Evolutionary conservation across 176 grass and related monocot genomes (phyloP), one percentile per base, ranked within the genome.

Genomic region (Phoenix roebelenii): DNA sequence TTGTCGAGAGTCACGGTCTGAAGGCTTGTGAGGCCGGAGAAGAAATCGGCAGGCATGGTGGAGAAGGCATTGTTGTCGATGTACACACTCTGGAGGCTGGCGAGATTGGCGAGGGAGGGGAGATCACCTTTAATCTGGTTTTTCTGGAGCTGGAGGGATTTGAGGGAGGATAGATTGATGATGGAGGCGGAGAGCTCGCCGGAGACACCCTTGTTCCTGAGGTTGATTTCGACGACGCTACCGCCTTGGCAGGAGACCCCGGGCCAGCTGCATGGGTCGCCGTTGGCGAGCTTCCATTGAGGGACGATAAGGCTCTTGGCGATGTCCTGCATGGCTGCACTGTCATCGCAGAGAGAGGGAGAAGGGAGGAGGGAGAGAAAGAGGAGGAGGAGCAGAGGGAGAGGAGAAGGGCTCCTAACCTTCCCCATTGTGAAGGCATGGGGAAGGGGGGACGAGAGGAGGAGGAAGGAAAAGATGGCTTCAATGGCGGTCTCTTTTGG

Each of bases 1-100:
- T 84, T 32, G 14, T 87, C 86, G 51, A 87, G 51, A 59, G 60
- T 80, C 54, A 91, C 55, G 5, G 54, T 51, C 49, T 58, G 61
- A 49, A 87, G 80, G 17, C 68, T 71, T 1, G 65, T 69, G 30
- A 86, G 67, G 5, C 80, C 88, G 5, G 67, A 25, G 56, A 86
- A 71, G 65, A 91, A 91, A 75, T 91, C 76, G 1, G 16, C 15
- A 2, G 83, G 76, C 22, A 91, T 58, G 58, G 76, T 63, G 48
- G 75, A 65, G 72, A 91, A 91, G 3, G 57, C 73, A 23, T 91
- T 91, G 52, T 64, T 59, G 68, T 91, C 83, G 24, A 91, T 72
- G 20, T 30, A 70, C 15, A 91, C 51, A 12, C 77, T 56, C 50
- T 72, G 64, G 68, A 91, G 75, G 24, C 71, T 76, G 39, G 25